Percentiles rank a stretch among this genome's conserved stretches.
Conservation (phyloP, 352 stramenopile genomes). For the Phytophthora megakarya region DNA sequence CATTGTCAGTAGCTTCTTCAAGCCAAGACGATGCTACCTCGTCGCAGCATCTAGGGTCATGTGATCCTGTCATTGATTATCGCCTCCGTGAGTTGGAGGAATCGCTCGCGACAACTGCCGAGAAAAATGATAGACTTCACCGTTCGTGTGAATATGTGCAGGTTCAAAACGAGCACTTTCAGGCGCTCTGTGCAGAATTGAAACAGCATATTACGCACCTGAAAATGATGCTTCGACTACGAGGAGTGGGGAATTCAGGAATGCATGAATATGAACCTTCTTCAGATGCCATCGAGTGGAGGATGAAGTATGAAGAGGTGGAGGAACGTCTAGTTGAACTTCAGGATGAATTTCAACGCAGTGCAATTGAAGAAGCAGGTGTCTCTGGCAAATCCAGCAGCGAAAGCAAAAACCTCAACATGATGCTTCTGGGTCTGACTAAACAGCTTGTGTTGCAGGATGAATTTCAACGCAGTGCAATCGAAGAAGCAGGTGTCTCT, state of each 20-base stretch:
- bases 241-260: constrained; percentile 29
- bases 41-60: constrained; percentile 12
- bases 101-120: constrained; percentile 58
- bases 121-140: constrained; percentile 61
- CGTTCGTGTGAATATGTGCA: constrained; percentile 63
- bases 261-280: constrained; percentile 62
- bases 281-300: constrained; percentile 80
- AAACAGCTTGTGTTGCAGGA: constrained; percentile 72
- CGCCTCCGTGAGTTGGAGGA: constrained; percentile 71
- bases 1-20: constrained; percentile 6
- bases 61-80: constrained; percentile 43
- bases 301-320: constrained; percentile 84
- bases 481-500: constrained; percentile 6
- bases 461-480: constrained; percentile 29
- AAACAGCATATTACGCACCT: constrained; percentile 65
- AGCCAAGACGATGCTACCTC: constrained; percentile 21
- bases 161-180: constrained; percentile 56
- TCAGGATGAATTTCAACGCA: constrained; percentile 50
- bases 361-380: constrained; percentile 11
- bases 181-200: constrained; percentile 56
- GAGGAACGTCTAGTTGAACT: constrained; percentile 62
- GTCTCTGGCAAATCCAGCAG: constrained; percentile 19
- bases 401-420: constrained; percentile 66
- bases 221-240: constrained; percentile 60
- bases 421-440: constrained; percentile 65